Base-by-base conservation (phyloP, 2,329 filamentous ascomycete species). In the Epichloe elymi region DNA sequence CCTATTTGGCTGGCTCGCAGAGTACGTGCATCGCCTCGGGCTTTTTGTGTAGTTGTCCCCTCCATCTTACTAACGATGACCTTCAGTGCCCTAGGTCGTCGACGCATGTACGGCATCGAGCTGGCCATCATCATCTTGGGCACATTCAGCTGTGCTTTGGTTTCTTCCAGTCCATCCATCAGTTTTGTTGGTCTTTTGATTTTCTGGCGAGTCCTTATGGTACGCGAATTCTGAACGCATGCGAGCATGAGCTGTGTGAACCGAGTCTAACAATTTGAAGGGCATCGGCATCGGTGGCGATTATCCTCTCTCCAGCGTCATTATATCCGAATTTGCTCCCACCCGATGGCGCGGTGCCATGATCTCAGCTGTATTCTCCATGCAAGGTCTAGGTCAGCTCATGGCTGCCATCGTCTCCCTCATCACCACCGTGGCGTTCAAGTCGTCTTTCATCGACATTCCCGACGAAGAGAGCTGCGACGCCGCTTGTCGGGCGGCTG, bases 341-440 rank as follows among this genome's bases (percentile, higher is more conserved):
- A 91, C 86, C 12, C 80, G 84, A 59, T 89, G 85, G 80, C 76
- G 87, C 59, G 87, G 86, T 54, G 85, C 82, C 52, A 91, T 93
- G 83, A 86, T 93, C 73, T 85, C 82, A 11, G 77, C 84, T 15
- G 86, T 91, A 46, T 93, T 93, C 61, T 85, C 85, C 38, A 90
- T 90, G 85, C 87, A 93, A 61, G 86, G 86, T 46, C 72, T 89
- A 26, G 86, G 87, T n/a, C 86, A 91, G 61, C 79, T 91, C 48
- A 72, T 74, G 19, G 83, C 84, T 12, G 83, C 84, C 26, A 70
- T 89, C 5, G 75, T 90, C 19, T 80, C 85, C 12, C 70, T 91
- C 36, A 77, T 88, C 50, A 83, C 82, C 38, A 83, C 82, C 0
- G 68, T 74, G 15, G 79, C 76, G 2, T 88, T 86, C 67, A 81